Percentiles rank a stretch among this genome's conserved stretches.
These are phyloP conservation scores for Populus tremula DNA, from an alignment of 345 rosid genomes.

Conservation along the genomic window DNA sequence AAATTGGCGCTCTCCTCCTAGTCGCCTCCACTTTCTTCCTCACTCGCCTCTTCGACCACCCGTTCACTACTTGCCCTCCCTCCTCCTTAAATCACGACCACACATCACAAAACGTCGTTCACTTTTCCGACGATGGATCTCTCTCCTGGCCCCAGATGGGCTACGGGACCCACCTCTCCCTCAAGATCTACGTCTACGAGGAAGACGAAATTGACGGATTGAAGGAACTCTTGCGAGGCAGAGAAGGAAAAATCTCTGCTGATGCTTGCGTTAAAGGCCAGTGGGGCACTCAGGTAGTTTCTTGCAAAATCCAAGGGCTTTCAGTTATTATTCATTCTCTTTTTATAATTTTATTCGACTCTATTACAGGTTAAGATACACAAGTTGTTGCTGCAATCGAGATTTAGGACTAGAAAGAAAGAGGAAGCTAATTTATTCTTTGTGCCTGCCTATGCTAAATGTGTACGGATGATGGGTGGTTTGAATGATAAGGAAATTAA, in stretches of 20 bases:
- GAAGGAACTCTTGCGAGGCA: conserved; percentile 62
- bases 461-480: conserved; percentile 90
- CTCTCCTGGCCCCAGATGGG: conserved; percentile 63
- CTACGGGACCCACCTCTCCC: conserved; percentile 55
- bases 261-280: conserved; percentile 77
- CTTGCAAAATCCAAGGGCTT: neutral
- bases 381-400: conserved; percentile 58
- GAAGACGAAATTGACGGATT: conserved; percentile 84
- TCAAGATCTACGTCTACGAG: conserved; percentile 83
- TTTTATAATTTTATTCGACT: neutral
- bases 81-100: conserved; percentile 13
- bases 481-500: conserved; percentile 91
- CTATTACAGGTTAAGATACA: conserved; percentile 75
- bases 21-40: conserved; percentile 71
- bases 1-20: conserved; percentile 77
- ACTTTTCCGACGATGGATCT: conserved; percentile 22
- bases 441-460: conserved; percentile 86
- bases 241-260: conserved; percentile 56
- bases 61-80: conserved; percentile 41
- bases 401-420: conserved; percentile 61
- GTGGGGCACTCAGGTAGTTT: conserved; percentile 91
- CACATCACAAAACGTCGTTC: conserved; percentile 11
- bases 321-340: neutral
- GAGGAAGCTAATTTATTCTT: conserved; percentile 92
- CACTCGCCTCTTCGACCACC: conserved; percentile 70